Conservation (phyloP, 2,329 filamentous ascomycete species). For the Verticillium longisporum region DNA sequence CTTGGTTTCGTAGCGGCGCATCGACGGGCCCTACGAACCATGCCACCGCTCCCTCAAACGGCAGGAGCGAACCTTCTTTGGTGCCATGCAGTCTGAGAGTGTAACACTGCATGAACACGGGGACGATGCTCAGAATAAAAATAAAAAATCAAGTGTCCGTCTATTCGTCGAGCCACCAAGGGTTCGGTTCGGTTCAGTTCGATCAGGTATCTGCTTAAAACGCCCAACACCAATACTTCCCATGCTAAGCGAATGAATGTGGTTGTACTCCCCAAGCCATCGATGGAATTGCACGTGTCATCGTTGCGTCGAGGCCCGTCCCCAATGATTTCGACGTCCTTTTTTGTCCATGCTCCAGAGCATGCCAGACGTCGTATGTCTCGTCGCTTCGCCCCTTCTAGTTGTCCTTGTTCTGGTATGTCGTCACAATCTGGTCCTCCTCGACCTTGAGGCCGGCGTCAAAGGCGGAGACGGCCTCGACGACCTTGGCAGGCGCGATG, state of each 20-base stretch:
- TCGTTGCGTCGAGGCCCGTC: not conserved
- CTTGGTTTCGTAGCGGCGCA: not conserved
- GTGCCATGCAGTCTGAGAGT: not conserved
- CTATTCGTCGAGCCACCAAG: not conserved
- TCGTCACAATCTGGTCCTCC: constrained; percentile 64
- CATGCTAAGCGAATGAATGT: not conserved
- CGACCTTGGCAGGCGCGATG: constrained; percentile 60
- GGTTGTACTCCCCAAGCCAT: not conserved
- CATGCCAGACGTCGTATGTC: not conserved
- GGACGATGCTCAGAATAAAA: not conserved
- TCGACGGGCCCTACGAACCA: not conserved
- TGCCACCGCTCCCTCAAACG: not conserved
- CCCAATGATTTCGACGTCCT: not conserved
- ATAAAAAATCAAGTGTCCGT: not conserved
- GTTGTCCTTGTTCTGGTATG: constrained; percentile 1
- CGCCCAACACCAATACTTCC: not conserved
- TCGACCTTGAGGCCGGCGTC: constrained; percentile 55
- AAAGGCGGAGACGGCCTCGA: constrained; percentile 60
- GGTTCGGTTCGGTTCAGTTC: not conserved
- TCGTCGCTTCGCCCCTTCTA: not conserved
- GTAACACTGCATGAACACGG: not conserved
- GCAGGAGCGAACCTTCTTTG: not conserved
- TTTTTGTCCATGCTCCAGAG: not conserved
- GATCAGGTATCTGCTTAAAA: not conserved
- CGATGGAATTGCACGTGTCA: not conserved